Conservation (phyloP, 2,329 filamentous ascomycete species). For the Sclerotinia borealis region DNA sequence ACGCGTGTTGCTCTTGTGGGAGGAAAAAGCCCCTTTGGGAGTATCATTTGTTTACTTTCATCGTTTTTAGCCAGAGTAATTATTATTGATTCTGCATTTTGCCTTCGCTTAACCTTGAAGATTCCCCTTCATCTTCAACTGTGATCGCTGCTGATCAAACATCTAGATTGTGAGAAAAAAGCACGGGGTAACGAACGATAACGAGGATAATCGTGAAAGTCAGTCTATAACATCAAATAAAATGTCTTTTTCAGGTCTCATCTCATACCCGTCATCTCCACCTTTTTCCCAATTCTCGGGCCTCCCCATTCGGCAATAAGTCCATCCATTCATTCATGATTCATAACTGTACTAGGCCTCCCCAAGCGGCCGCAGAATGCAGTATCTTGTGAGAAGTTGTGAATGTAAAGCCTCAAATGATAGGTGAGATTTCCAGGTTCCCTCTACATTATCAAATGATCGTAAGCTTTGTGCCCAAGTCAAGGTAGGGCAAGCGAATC, state of each 20-base stretch:
- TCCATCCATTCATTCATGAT: not conserved
- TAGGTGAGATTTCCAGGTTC: conserved; percentile 15
- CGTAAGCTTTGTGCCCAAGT: conserved; percentile 20
- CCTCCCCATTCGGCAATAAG: not conserved
- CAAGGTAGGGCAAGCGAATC: not conserved
- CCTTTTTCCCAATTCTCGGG: not conserved
- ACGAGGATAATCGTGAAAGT: not conserved
- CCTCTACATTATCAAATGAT: conserved; percentile 20
- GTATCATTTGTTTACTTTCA: conserved; percentile 4
- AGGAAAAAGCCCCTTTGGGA: not conserved
- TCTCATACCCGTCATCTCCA: not conserved
- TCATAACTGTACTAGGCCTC: not conserved
- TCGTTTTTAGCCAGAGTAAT: not conserved
- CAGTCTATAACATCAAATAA: not conserved
- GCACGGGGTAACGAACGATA: not conserved
- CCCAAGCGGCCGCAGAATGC: conserved; percentile 12
- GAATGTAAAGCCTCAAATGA: conserved; percentile 17
- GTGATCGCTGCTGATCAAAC: conserved; percentile 7
- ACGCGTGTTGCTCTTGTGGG: conserved; percentile 17
- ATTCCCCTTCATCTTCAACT: conserved; percentile 9
- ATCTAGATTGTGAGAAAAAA: not conserved
- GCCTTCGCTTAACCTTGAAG: not conserved
- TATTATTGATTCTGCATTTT: not conserved
- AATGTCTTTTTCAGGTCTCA: not conserved
- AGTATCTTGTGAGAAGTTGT: conserved; percentile 9